Conservation (phyloP, 2,329 filamentous ascomycete genomes). For the Neopestalotiopsis rosae region DNA sequence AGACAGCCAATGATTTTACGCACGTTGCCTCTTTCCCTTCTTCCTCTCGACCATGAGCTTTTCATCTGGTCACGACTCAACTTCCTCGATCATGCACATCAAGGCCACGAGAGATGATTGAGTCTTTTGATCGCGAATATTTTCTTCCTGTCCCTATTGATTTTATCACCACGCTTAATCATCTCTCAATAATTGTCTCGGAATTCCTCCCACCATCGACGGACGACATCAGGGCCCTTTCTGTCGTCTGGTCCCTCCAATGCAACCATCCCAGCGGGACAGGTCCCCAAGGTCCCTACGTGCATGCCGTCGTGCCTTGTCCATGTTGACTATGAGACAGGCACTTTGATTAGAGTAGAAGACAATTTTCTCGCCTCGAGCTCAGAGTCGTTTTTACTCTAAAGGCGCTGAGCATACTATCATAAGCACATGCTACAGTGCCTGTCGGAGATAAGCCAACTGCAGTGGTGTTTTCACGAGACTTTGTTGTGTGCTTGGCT, state of each 20-base stretch:
- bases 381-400: too few relatives aligned
- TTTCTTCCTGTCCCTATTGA: too few relatives aligned
- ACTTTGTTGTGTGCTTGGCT: not conserved
- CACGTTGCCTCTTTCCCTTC: not conserved
- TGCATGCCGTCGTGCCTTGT: not conserved
- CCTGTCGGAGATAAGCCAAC: not conserved
- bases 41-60: not conserved
- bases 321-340: not conserved
- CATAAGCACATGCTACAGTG: not conserved
- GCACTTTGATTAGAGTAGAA: not conserved
- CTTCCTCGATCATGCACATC: not conserved
- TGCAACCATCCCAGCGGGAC: not conserved
- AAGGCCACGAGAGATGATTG: not conserved
- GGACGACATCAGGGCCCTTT: too few relatives aligned
- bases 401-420: not conserved
- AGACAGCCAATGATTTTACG: not conserved
- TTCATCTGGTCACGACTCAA: not conserved
- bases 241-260: not conserved
- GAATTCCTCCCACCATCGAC: too few relatives aligned
- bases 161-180: too few relatives aligned
- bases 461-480: not conserved
- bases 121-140: too few relatives aligned
- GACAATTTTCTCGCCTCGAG: too few relatives aligned
- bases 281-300: conserved; percentile 1
- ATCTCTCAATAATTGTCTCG: too few relatives aligned